phyloP scores from a whole-genome alignment of 148 eudicot genomes.

The Rheum nobile region DNA sequence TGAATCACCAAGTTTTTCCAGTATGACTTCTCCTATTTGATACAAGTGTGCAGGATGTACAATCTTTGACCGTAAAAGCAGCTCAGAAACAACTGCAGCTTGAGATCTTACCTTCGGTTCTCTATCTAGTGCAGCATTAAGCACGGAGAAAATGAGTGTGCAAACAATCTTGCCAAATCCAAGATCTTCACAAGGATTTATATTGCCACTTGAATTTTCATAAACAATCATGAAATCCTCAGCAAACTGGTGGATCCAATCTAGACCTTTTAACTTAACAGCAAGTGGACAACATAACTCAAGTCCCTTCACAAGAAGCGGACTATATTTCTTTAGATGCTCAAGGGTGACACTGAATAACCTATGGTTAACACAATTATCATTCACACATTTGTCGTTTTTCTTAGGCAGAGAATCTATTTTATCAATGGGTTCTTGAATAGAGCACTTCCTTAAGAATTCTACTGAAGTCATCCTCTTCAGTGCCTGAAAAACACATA shows the following conservation, averaged over 20 bases:
- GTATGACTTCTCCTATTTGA: constrained; percentile 43
- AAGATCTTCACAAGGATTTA: constrained; percentile 35
- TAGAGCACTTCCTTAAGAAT: constrained; percentile 48
- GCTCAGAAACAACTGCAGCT: constrained; percentile 49
- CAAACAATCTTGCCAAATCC: constrained; percentile 35
- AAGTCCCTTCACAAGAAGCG: constrained; percentile 51
- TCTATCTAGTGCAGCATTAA: constrained; percentile 75
- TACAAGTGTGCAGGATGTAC: constrained; percentile 51
- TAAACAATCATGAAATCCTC: constrained; percentile 35
- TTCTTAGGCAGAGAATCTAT: constrained; percentile 16
- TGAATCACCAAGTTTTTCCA: constrained; percentile 85
- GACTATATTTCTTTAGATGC: constrained; percentile 48
- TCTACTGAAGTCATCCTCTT: constrained; percentile 47
- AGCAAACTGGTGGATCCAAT: constrained; percentile 58
- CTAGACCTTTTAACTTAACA: constrained; percentile 62
- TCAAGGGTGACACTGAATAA: constrained; percentile 24
- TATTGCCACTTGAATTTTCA: constrained; percentile 26
- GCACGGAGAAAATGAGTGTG: constrained; percentile 46
- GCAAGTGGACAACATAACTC: constrained; percentile 53
- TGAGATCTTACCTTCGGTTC: constrained; percentile 76
- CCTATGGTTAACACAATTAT: constrained; percentile 16
- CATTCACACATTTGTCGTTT: constrained; percentile 14
- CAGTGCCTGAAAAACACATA: constrained; percentile 47
- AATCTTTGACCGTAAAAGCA: constrained; percentile 65
- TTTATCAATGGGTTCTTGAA: constrained; percentile 15